phyloP scores from a whole-genome alignment of 108 stramenopile species.

The Cyclotella baltica region DNA sequence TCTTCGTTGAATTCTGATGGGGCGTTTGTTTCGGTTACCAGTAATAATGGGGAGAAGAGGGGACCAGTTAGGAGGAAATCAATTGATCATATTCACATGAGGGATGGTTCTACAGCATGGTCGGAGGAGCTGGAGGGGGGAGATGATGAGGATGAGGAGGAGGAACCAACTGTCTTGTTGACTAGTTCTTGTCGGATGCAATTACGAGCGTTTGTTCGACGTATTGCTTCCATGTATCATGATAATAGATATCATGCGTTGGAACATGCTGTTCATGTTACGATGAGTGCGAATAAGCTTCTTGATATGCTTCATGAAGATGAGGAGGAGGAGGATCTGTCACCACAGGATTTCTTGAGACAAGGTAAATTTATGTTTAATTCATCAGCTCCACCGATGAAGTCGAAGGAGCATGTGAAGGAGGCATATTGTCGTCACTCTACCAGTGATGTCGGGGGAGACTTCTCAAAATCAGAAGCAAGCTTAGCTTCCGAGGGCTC shows the following conservation, averaged over 20 bases:
- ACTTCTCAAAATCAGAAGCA: conserved; percentile 1
- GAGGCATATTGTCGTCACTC: too few species aligned
- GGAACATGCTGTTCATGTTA: conserved; percentile 66
- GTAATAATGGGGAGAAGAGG: not conserved
- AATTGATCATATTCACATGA: not conserved
- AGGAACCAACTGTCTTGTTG: conserved; percentile 19
- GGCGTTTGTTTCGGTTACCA: not conserved
- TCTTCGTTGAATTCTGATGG: conserved; percentile 11
- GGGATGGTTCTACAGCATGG: too few species aligned
- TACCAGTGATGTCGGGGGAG: too few species aligned
- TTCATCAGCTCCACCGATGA: not conserved
- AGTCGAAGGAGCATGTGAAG: too few species aligned
- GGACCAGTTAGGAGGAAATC: not conserved
- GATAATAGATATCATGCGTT: conserved; percentile 73
- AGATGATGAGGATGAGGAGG: not conserved
- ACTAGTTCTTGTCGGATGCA: conserved; percentile 47
- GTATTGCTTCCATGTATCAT: conserved; percentile 66
- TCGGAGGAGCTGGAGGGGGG: not conserved
- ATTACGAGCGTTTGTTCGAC: conserved; percentile 62
- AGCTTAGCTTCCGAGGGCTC: not conserved
- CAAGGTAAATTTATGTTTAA: not conserved
- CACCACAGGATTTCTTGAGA: not conserved
- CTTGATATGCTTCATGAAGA: conserved; percentile 57
- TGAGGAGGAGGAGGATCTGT: conserved; percentile 17
- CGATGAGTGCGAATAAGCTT: conserved; percentile 65